Conservation (phyloP, 106 monocot species). For the Dendrobium officinale region DNA sequence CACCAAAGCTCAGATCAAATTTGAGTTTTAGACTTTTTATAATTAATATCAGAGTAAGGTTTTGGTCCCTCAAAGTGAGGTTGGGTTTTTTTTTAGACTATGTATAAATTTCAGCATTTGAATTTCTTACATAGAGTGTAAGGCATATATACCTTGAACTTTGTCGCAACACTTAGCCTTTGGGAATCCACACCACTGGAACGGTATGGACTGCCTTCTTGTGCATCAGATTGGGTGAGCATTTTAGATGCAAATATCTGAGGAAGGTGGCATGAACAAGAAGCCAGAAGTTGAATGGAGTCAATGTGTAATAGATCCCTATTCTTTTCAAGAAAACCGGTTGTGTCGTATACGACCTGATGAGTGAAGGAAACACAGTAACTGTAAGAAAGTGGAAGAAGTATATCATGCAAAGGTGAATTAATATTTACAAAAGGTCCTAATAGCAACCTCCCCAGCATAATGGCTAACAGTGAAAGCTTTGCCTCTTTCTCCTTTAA, state of each 20-base stretch:
- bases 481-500: constrained; percentile 88
- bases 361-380: constrained; percentile 9
- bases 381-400: neutral
- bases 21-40: neutral
- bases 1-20: neutral
- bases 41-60: neutral
- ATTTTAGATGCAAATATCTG: constrained; percentile 79
- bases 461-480: constrained; percentile 75
- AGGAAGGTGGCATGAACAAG: constrained; percentile 74
- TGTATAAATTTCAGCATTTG: neutral
- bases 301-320: constrained; percentile 87
- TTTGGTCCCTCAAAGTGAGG: neutral
- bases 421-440: neutral
- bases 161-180: constrained; percentile 87
- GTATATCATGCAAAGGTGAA: constrained; percentile 3
- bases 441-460: constrained; percentile 81
- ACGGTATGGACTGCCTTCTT: constrained; percentile 29
- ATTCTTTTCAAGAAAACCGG: constrained; percentile 94
- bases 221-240: constrained; percentile 48
- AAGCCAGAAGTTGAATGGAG: constrained; percentile 80
- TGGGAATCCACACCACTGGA: constrained; percentile 69
- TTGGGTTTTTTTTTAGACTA: neutral
- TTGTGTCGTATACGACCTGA: constrained; percentile 83
- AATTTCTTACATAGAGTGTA: neutral
- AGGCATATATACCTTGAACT: constrained; percentile 71